phyloP scores from a whole-genome alignment of 2,329 filamentous ascomycete species.

The Aspergillus jensenii region DNA sequence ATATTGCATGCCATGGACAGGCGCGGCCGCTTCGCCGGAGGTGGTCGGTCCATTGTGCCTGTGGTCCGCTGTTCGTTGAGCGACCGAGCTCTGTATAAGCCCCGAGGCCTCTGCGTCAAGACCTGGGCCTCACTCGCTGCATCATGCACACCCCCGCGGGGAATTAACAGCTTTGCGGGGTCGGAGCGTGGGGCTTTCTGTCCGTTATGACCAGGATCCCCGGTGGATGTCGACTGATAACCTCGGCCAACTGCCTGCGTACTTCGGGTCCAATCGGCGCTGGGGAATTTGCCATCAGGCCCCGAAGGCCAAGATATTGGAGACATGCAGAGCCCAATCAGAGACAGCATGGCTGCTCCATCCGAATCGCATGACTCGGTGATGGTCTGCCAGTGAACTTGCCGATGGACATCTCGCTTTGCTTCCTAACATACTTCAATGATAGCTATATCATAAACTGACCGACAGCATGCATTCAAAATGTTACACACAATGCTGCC shows the following conservation, averaged over 20 bases:
- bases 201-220: too few relatives aligned
- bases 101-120: neutral
- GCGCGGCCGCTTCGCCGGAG: slow-evolving; percentile 13
- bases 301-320: neutral
- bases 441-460: neutral
- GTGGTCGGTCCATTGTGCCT: neutral
- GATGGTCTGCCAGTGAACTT: too few relatives aligned
- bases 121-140: too few relatives aligned
- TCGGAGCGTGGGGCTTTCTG: neutral
- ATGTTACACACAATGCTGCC: neutral
- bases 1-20: slow-evolving; percentile 27
- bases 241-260: too few relatives aligned
- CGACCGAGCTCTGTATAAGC: neutral
- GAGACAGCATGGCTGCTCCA: too few relatives aligned
- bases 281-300: neutral
- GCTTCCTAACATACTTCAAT: neutral
- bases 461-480: neutral
- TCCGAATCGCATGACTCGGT: too few relatives aligned
- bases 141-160: neutral
- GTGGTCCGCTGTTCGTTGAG: neutral
- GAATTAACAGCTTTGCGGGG: neutral
- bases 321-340: neutral
- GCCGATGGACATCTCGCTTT: neutral
- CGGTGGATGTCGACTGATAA: too few relatives aligned
- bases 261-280: slow-evolving; percentile 8